Evolutionary conservation across 139 green algal species (phyloP), one percentile per base, ranked within the genome.

Genomic region (Microglena sp.): DNA sequence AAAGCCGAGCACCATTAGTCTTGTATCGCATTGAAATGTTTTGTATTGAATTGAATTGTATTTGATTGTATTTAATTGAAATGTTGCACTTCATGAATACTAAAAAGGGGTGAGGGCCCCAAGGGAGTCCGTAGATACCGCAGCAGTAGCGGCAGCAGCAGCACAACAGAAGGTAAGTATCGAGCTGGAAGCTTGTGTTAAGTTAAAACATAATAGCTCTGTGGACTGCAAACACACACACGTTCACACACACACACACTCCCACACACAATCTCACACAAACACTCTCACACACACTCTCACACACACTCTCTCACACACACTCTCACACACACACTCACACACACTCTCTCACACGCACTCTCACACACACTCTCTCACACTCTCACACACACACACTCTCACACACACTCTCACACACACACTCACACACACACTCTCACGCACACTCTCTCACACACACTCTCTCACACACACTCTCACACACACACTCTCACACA

Each of bases 341-440:
- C 53, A n/a, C 58, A 65, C 33, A 65, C 58, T 65, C 33, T 33
- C 50, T 65, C 6, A 54, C 58, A 18, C n/a, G n/a, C n/a, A n/a
- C n/a, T n/a, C n/a, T n/a, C n/a, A n/a, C n/a, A n/a, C n/a, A n/a
- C n/a, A n/a, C n/a, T n/a, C n/a, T n/a, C n/a, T n/a, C n/a, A n/a
- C n/a, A n/a, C n/a, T n/a, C n/a, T n/a, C n/a, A n/a, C n/a, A n/a
- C n/a, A n/a, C n/a, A n/a, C n/a, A n/a, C n/a, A n/a, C n/a, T n/a
- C n/a, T n/a, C n/a, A n/a, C n/a, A n/a, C n/a, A n/a, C n/a, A n/a
- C n/a, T n/a, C n/a, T n/a, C n/a, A n/a, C n/a, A n/a, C n/a, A n/a
- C n/a, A n/a, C n/a, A n/a, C n/a, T n/a, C n/a, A 18, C 40, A 50
- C 40, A 50, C 40, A 18, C 40, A 50, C 40, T 24, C 18, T 11